These are phyloP conservation scores for Dalbergia oliveri DNA, from an alignment of 306 rosid genomes.

Conservation along the genomic window DNA sequence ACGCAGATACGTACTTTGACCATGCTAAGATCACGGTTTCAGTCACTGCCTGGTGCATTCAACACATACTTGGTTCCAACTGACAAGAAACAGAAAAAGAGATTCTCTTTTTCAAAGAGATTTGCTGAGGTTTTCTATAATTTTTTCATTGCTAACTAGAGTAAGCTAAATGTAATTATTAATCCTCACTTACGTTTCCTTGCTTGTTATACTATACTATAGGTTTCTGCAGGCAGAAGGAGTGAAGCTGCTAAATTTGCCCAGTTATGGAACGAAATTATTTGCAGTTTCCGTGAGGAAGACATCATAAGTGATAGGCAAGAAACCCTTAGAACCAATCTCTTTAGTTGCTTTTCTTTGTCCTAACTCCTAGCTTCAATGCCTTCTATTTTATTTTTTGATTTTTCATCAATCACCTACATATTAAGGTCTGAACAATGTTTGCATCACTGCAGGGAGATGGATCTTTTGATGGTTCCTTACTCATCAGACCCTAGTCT, in stretches of 20 bases:
- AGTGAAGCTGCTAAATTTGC: slow-evolving; percentile 99
- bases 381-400: slow-evolving; percentile 44
- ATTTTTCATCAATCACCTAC: slow-evolving; percentile 30
- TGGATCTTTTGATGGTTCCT: slow-evolving; percentile 94
- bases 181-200: slow-evolving; percentile 41
- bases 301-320: slow-evolving; percentile 92
- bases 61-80: slow-evolving; percentile 93
- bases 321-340: slow-evolving; percentile 49
- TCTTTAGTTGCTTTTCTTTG: slow-evolving; percentile 37
- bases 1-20: slow-evolving; percentile 89
- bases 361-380: slow-evolving; percentile 35
- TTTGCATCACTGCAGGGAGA: slow-evolving; percentile 79
- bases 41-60: slow-evolving; percentile 96
- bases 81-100: slow-evolving; percentile 75
- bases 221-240: slow-evolving; percentile 89
- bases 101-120: slow-evolving; percentile 81
- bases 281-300: slow-evolving; percentile 97
- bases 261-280: slow-evolving; percentile 95
- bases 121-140: slow-evolving; percentile 78
- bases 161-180: slow-evolving; percentile 31
- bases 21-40: slow-evolving; percentile 96
- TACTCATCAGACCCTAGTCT: slow-evolving; percentile 91
- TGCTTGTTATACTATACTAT: slow-evolving; percentile 23
- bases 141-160: slow-evolving; percentile 35
- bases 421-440: slow-evolving; percentile 45